Evolutionary conservation across 176 grass and related monocot genomes (phyloP), one percentile per base, ranked within the genome.

Genomic region (Aegilops sharonensis): DNA sequence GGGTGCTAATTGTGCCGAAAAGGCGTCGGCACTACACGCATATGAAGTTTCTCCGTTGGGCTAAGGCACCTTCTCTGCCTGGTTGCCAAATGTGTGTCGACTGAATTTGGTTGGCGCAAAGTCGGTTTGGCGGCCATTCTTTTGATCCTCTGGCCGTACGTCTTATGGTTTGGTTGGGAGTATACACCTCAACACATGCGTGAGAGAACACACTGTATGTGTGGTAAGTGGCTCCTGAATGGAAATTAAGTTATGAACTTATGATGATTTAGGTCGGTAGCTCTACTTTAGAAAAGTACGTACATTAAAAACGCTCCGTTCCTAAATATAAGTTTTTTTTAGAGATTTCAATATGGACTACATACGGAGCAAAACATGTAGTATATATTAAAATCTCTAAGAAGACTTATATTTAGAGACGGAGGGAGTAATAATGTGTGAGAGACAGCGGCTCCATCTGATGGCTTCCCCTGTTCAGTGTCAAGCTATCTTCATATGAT

Each of bases 41-140:
- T 68, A 9, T 30, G 63, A 81, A n/a, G 77, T 54, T 80, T 78
- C 74, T 78, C 73, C 34, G 3, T 47, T 9, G 57, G 66, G 43
- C 67, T 54, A 73, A 54, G 70, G 4, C 61, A 34, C 2, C 24
- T 56, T 56, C 47, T 36, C 40, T 24, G 31, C 11, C 14, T 61
- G 68, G 54, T 45, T 84, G 15, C 81, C 24, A 73, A 42, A 27
- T 34, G 70, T 45, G 69, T 17, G 3, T 42, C 36, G 34, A 4
- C 3, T 12, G 35, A 32, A 45, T 84, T 75, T 74, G 48, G 67
- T 6, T 59, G 21, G 50, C 4, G 15, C 64, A 27, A 3, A 72
- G 31, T 27, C 25, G 20, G 57, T 84, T 84, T 35, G 59, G 40
- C 20, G 35, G 50, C 50, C 5, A 5, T 1, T 54, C 50, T 54